phyloP scores from a whole-genome alignment of 2,329 filamentous ascomycete species.

The Diaporthe capsici region DNA sequence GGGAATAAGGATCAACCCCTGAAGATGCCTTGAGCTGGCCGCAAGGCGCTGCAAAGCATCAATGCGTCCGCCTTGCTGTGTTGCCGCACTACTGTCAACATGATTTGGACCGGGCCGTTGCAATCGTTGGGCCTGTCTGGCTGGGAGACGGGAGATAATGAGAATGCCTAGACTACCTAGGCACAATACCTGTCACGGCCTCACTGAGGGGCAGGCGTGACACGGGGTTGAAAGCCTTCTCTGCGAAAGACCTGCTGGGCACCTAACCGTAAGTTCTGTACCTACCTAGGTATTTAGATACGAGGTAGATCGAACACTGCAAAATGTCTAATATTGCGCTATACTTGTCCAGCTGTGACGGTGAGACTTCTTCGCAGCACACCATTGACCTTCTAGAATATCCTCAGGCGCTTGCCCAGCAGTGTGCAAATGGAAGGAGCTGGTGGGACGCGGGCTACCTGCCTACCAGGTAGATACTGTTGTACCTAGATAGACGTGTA shows the following conservation, averaged over 20 bases:
- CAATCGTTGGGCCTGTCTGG: background rate
- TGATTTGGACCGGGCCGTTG: background rate
- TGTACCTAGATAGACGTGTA: background rate
- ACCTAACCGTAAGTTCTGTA: too few species aligned
- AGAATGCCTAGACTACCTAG: background rate
- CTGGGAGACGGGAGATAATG: background rate
- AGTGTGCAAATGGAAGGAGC: background rate
- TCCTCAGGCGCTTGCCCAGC: background rate
- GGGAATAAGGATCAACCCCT: slow-evolving; percentile 33
- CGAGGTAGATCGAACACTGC: too few species aligned
- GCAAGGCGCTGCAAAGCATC: slow-evolving; percentile 10
- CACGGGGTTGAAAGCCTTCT: background rate
- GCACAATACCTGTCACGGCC: background rate
- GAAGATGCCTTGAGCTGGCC: slow-evolving; percentile 25
- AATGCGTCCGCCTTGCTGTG: slow-evolving; percentile 28
- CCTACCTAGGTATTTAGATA: too few species aligned
- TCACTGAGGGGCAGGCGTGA: background rate
- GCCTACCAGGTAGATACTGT: background rate
- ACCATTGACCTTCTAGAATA: background rate
- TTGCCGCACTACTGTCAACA: background rate
- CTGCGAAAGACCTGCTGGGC: background rate
- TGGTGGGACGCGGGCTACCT: background rate
- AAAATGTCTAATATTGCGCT: background rate
- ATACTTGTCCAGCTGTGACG: background rate
- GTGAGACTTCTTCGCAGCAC: background rate